These are phyloP conservation scores for Stemphylium vesicarium DNA, from an alignment of 2,329 filamentous ascomycete genomes.

Conservation along the genomic window DNA sequence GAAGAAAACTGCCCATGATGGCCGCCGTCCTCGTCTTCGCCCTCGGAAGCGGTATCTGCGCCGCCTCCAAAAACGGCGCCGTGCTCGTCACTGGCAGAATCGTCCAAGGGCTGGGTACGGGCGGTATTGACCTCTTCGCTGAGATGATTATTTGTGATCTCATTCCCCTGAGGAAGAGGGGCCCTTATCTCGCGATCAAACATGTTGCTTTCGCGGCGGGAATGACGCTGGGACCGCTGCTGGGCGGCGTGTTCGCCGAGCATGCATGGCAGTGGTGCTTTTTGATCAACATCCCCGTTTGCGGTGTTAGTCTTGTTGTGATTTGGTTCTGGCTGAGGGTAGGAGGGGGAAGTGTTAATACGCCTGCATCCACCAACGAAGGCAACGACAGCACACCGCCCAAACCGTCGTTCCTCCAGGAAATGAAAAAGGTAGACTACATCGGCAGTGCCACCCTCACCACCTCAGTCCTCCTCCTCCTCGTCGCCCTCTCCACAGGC, in stretches of 20 bases:
- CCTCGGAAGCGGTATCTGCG: slow-evolving; percentile 61
- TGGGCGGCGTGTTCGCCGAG: slow-evolving; percentile 43
- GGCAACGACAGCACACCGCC: not conserved
- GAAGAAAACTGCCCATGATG: slow-evolving; percentile 52
- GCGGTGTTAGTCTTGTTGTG: slow-evolving; percentile 32
- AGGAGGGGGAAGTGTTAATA: slow-evolving; percentile 9
- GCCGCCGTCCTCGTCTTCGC: slow-evolving; percentile 55
- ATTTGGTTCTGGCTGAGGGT: slow-evolving; percentile 43
- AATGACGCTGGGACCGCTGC: slow-evolving; percentile 37
- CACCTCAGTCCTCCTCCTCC: slow-evolving; percentile 47
- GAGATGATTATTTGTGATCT: slow-evolving; percentile 60
- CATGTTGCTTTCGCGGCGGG: slow-evolving; percentile 35
- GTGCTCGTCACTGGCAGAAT: slow-evolving; percentile 63
- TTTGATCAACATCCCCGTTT: slow-evolving; percentile 45
- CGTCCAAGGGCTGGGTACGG: slow-evolving; percentile 61
- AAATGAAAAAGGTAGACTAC: slow-evolving; percentile 49
- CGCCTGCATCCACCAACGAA: slow-evolving; percentile 1
- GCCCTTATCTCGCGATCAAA: slow-evolving; percentile 47
- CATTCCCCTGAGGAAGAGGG: slow-evolving; percentile 55
- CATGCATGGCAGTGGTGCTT: slow-evolving; percentile 58
- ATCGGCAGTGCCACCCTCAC: slow-evolving; percentile 55
- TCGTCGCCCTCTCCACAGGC: slow-evolving; percentile 55
- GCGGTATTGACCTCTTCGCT: slow-evolving; percentile 55
- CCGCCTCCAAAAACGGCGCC: slow-evolving; percentile 51
- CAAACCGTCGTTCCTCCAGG: slow-evolving; percentile 15